Conservation (phyloP, 2,329 filamentous ascomycete species). For the Aspergillus puulaauensis region DNA sequence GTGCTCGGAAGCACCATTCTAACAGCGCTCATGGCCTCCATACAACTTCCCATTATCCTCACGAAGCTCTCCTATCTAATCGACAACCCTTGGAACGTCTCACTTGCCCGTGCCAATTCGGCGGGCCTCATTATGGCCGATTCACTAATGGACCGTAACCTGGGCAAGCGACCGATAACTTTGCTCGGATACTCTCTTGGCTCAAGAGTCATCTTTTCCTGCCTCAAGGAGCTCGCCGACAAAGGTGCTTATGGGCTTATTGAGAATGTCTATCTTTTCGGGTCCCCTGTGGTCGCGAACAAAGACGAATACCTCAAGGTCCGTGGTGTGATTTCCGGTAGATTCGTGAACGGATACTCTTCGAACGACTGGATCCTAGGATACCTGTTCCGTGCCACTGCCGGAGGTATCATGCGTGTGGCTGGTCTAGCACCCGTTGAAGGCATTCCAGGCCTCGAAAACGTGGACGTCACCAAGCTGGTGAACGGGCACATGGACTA, state of each 20-base stretch:
- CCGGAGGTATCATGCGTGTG: constrained; percentile 84
- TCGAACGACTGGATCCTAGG: constrained; percentile 95
- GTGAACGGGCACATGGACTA: constrained; percentile 97
- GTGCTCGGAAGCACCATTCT: constrained; percentile 87
- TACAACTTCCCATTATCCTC: constrained; percentile 87
- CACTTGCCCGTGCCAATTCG: constrained; percentile 81
- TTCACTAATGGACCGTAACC: constrained; percentile 84
- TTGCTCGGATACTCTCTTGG: constrained; percentile 94
- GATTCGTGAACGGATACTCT: constrained; percentile 92
- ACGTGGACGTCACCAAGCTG: constrained; percentile 79
- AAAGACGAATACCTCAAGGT: constrained; percentile 83
- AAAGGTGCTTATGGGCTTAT: constrained; percentile 83
- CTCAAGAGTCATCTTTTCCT: constrained; percentile 87
- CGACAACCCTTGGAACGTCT: constrained; percentile 98
- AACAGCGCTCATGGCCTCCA: constrained; percentile 83
- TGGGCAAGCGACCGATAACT: constrained; percentile 88
- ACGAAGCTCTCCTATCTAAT: constrained; percentile 95
- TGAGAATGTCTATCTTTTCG: constrained; percentile 94
- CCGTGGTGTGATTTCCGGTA: constrained; percentile 81
- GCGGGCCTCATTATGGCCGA: constrained; percentile 92
- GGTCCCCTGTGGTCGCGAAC: constrained; percentile 86
- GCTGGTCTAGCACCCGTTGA: constrained; percentile 80
- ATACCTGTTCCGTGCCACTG: constrained; percentile 92
- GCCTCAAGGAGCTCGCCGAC: constrained; percentile 79
- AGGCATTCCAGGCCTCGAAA: constrained; percentile 77